phyloP scores from a whole-genome alignment of 163 green algal species.

The Chlamydomonas reinhardtii region DNA sequence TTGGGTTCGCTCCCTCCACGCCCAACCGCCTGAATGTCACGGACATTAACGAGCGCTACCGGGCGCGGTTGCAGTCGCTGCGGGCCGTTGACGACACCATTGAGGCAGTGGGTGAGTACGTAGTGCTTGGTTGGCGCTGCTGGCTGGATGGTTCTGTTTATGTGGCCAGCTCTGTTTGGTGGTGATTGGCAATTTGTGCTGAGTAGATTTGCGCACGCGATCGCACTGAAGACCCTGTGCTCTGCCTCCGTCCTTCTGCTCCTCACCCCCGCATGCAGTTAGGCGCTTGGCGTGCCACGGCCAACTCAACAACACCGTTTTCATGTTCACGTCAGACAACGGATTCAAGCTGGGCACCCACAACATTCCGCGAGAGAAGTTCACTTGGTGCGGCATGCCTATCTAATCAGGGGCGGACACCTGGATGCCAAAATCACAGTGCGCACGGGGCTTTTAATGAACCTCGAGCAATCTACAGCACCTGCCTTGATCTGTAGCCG shows the following conservation, averaged over 20 bases:
- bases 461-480: too few relatives aligned
- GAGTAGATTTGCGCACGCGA: too few relatives aligned
- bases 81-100: neutral
- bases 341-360: slow-evolving; percentile 17
- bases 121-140: neutral
- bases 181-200: too few relatives aligned
- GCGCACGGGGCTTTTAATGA: too few relatives aligned
- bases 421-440: too few relatives aligned
- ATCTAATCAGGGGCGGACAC: too few relatives aligned
- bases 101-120: neutral
- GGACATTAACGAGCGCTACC: neutral
- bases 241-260: too few relatives aligned
- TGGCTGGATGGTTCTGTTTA: too few relatives aligned
- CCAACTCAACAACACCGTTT: slow-evolving; percentile 42
- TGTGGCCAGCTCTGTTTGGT: too few relatives aligned
- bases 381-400: neutral
- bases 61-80: slow-evolving; percentile 4
- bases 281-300: neutral
- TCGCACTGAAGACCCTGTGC: too few relatives aligned
- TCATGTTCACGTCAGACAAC: slow-evolving; percentile 52
- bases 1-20: neutral
- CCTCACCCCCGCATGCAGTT: too few relatives aligned
- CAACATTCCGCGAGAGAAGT: slow-evolving; percentile 2
- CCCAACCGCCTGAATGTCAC: neutral
- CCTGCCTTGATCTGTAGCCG: too few relatives aligned